phyloP scores from a whole-genome alignment of 1,139 yeast species.

The Saccharomyces hybrid region DNA sequence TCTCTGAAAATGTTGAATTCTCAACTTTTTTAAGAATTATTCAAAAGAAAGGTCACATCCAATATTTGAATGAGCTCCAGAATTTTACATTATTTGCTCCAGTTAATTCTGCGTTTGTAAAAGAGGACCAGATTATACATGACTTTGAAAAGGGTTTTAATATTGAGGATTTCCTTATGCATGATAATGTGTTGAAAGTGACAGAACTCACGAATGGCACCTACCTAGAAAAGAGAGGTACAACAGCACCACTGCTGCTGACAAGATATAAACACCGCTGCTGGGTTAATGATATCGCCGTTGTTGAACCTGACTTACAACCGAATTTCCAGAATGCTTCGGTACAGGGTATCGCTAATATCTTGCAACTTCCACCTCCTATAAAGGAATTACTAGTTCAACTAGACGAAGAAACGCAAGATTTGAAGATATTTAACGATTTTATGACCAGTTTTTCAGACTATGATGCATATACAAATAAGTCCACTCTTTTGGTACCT shows the following conservation, averaged over 20 bases:
- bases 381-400: constrained; percentile 1
- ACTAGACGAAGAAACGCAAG: constrained; percentile 1
- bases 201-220: constrained; percentile 13
- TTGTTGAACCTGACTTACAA: constrained; percentile 55
- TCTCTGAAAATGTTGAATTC: constrained; percentile 68
- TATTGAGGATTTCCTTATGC: constrained; percentile 24
- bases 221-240: background rate
- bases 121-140: constrained; percentile 21
- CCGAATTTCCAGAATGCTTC: constrained; percentile 67
- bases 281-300: constrained; percentile 42
- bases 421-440: background rate
- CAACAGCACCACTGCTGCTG: constrained; percentile 5
- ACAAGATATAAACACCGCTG: constrained; percentile 14
- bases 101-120: constrained; percentile 68
- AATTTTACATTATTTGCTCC: constrained; percentile 83
- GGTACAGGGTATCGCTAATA: constrained; percentile 60
- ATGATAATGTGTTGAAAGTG: constrained; percentile 17
- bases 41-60: constrained; percentile 63
- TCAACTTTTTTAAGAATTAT: constrained; percentile 58
- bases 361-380: constrained; percentile 22
- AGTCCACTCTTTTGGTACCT: constrained; percentile 38
- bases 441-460: background rate
- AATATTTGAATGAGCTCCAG: constrained; percentile 52
- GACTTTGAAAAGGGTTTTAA: constrained; percentile 12
- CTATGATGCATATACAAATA: constrained; percentile 12